Percentiles rank a stretch among this genome's conserved stretches.
These are phyloP conservation scores for Phaffomyces thermotolerans DNA, from an alignment of 805 yeast species.

Conservation along the genomic window DNA sequence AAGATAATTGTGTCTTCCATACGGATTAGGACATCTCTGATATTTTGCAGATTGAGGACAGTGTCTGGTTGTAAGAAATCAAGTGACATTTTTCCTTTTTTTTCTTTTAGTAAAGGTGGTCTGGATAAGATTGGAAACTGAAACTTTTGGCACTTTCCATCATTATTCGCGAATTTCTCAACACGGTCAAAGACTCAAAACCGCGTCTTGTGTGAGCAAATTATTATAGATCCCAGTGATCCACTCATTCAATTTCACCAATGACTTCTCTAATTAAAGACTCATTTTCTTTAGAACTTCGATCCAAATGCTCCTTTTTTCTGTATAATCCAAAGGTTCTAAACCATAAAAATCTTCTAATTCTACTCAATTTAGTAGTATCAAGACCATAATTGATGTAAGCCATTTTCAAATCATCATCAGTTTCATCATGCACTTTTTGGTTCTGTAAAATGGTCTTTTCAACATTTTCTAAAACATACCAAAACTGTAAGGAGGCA, in stretches of 20 bases:
- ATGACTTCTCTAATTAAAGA: slow-evolving; percentile 68
- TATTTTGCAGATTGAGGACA: slow-evolving; percentile 72
- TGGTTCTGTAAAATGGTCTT: slow-evolving; percentile 26
- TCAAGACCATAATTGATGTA: slow-evolving; percentile 49
- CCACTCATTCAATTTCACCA: slow-evolving; percentile 34
- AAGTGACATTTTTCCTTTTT: slow-evolving; percentile 35
- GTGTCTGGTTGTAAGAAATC: slow-evolving; percentile 80
- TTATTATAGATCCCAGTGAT: too few relatives aligned
- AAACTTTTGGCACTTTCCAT: too few relatives aligned
- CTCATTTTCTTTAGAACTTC: slow-evolving; percentile 59
- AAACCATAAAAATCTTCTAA: slow-evolving; percentile 53
- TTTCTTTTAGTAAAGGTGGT: too few relatives aligned
- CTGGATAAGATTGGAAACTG: too few relatives aligned
- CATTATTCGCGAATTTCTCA: too few relatives aligned
- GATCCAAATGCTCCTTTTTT: slow-evolving; percentile 26
- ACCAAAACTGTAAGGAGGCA: slow-evolving; percentile 35
- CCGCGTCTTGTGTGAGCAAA: too few relatives aligned
- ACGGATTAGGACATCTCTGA: slow-evolving; percentile 75
- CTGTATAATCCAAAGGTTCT: slow-evolving; percentile 31
- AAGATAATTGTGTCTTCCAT: slow-evolving; percentile 97
- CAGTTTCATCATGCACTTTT: slow-evolving; percentile 34
- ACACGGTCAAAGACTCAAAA: too few relatives aligned
- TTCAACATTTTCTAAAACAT: slow-evolving; percentile 32
- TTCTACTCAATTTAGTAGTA: slow-evolving; percentile 39
- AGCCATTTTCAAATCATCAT: slow-evolving; percentile 33